Base-by-base conservation (phyloP, 495 filamentous ascomycete genomes). In the Xylaria acuta region DNA sequence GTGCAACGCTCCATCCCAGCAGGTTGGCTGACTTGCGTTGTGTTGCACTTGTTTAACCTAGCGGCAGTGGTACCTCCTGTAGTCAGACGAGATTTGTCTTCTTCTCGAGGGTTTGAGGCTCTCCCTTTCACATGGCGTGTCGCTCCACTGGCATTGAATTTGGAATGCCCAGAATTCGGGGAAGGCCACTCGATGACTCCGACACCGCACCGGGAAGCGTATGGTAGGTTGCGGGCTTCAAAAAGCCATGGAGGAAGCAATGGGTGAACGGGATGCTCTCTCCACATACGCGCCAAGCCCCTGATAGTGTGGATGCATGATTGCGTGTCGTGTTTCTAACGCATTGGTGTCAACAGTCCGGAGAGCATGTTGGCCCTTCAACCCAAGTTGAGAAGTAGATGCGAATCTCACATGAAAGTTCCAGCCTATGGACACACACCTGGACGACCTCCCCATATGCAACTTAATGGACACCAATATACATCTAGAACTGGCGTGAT, bases 241-340 rank as follows among this genome's bases (percentile, higher is more conserved):
- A 43, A 69, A 62, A 49, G 38, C 53, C 40, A 40, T 45, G n/a
- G 41, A 40, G 38, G 40, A 72, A 59, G 54, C 27, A 45, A 65
- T 43, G 47, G 53, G 27, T 34, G 59, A 64, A 32, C 63, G 40
- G 45, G 27, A 72, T 47, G 27, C 51, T 60, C 60, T 65, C 70
- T 67, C 70, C 63, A 58, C 27, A 54, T 22, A 59, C 59, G 49
- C 47, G 70, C 70, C 70, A 72, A 72, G 70, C 27, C 69, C 62
- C 6, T 58, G 51, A 64, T 67, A 66, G 62, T 71, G 58, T 71
- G 51, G 63, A 66, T 72, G 69, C 70, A 72, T 67, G 63, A 66
- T 64, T 67, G 70, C 70, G 70, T 72, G 62, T 72, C 70, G 62
- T 66, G 40, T 9, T 34, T 45, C 64, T 64, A 59, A 60, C 70